phyloP scores from a whole-genome alignment of 257 asterid genomes.

The Lycium barbarum region DNA sequence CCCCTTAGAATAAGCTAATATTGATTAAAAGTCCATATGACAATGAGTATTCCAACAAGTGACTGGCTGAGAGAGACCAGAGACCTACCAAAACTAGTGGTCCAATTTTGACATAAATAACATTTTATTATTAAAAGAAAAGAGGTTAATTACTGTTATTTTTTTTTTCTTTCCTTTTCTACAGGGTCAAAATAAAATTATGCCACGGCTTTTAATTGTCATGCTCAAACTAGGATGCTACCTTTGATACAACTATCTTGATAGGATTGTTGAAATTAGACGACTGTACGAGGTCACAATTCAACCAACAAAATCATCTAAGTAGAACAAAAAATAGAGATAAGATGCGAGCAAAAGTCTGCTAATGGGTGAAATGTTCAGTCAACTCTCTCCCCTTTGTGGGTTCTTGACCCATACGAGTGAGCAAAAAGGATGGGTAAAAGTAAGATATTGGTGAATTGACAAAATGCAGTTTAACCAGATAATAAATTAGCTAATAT shows the following conservation, averaged over 20 bases:
- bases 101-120: slow-evolving; percentile 17
- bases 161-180: not conserved
- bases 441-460: not conserved
- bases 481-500: not conserved
- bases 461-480: not conserved
- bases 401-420: too few relatives aligned
- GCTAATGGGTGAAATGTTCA: too few relatives aligned
- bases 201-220: too few relatives aligned
- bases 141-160: not conserved
- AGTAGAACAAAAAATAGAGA: too few relatives aligned
- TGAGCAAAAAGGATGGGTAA: not conserved
- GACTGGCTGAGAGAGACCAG: slow-evolving; percentile 20
- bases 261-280: too few relatives aligned
- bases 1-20: not conserved
- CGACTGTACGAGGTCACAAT: too few relatives aligned
- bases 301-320: too few relatives aligned
- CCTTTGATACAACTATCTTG: too few relatives aligned
- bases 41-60: not conserved
- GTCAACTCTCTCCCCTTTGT: too few relatives aligned
- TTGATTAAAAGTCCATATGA: not conserved
- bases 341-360: too few relatives aligned
- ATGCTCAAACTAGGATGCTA: too few relatives aligned
- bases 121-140: not conserved
- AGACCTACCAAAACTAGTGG: not conserved
- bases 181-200: not conserved